Evolutionary conservation across 2,329 filamentous ascomycete genomes (phyloP).

Genomic region (Fusarium sp.): DNA sequence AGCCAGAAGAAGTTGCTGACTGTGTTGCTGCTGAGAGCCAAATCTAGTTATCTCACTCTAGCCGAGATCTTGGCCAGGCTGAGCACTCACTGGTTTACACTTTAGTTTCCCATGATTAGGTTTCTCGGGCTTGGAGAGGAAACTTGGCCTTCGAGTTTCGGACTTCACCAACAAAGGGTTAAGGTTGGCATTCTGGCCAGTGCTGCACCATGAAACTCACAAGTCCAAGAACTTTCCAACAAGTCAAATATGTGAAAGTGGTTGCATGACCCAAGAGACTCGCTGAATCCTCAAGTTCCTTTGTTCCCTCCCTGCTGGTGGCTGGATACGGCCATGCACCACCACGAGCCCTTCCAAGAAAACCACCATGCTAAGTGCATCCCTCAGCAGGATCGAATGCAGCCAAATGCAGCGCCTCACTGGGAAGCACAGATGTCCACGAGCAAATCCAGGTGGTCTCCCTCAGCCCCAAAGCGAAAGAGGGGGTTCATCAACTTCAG

Average conservation of each 20-base stretch:
- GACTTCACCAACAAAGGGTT: neutral
- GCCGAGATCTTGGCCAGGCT: neutral
- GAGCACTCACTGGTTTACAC: neutral
- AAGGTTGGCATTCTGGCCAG: neutral
- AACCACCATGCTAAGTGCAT: constrained; percentile 13
- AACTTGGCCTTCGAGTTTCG: neutral
- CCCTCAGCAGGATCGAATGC: constrained; percentile 17
- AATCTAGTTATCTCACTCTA: neutral
- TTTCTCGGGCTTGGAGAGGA: neutral
- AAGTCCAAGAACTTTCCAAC: neutral
- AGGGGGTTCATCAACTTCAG: constrained; percentile 11
- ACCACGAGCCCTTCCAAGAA: constrained; percentile 21
- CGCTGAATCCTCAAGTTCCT: constrained; percentile 15
- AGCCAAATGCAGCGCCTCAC: constrained; percentile 12
- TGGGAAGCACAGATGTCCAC: constrained; percentile 13
- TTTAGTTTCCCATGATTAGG: neutral
- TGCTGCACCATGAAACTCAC: neutral
- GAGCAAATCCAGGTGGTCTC: neutral
- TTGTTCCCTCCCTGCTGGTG: constrained; percentile 24
- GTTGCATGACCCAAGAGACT: neutral
- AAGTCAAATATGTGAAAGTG: neutral
- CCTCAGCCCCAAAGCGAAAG: constrained; percentile 33
- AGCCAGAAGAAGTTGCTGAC: constrained; percentile 24
- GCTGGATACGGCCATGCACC: constrained; percentile 19
- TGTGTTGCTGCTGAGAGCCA: constrained; percentile 8